Evolutionary conservation across 306 rosid genomes (phyloP).

Genomic region (Quercus cerris): DNA sequence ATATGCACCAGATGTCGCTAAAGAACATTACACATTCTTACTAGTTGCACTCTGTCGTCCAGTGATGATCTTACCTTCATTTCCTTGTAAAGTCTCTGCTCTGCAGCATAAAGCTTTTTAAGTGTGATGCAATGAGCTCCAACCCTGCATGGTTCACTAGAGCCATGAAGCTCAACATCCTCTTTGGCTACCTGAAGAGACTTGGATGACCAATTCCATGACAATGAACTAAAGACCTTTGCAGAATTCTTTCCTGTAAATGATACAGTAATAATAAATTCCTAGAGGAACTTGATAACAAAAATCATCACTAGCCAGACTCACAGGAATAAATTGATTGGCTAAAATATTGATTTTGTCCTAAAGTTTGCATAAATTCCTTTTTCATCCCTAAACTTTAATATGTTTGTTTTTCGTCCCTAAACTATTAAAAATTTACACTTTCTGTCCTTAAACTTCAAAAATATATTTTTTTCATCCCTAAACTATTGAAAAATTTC

Average conservation of each 20-base stretch:
- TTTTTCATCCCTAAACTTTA: too few relatives aligned
- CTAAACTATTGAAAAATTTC: too few relatives aligned
- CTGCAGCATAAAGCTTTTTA: conserved; percentile 59
- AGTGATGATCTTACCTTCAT: conserved; percentile 56
- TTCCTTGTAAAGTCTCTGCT: conserved; percentile 70
- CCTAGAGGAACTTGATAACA: conserved; percentile 2
- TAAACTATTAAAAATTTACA: too few relatives aligned
- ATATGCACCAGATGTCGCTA: conserved; percentile 2
- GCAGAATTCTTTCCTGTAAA: conserved; percentile 77
- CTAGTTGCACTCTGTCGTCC: not conserved
- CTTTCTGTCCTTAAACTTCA: too few relatives aligned
- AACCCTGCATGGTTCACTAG: conserved; percentile 80
- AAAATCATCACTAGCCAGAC: not conserved
- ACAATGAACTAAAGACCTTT: conserved; percentile 76
- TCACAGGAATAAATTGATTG: conserved; percentile 7
- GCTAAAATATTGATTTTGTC: too few relatives aligned
- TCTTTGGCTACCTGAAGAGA: conserved; percentile 57
- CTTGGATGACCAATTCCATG: conserved; percentile 74
- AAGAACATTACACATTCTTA: conserved; percentile 12
- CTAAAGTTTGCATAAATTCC: too few relatives aligned
- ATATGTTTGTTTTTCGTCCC: too few relatives aligned
- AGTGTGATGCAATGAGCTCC: conserved; percentile 94
- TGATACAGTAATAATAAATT: conserved; percentile 11
- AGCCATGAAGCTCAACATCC: conserved; percentile 34
- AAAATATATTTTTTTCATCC: too few relatives aligned